Base-by-base conservation (phyloP, 139 green algal species). In the Raphidocelis subcapitata region DNA sequence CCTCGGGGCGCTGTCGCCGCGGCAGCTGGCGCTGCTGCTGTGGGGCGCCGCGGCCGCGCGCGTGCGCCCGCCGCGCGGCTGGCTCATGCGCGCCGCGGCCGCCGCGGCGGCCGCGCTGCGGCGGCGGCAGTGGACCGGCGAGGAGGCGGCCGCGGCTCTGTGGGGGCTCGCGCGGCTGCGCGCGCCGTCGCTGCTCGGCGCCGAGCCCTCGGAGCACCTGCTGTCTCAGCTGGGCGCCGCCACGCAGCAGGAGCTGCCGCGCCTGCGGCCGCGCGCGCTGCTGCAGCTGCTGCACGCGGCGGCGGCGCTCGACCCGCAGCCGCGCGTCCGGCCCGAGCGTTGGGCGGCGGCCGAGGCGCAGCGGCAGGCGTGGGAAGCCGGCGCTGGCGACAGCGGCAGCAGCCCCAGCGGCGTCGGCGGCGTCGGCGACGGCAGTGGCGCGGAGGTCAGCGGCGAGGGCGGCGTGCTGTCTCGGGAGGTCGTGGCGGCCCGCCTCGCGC, bases 201-300 rank as follows among this genome's bases (percentile, higher is more conserved):
- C n/a, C 5, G 70, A 77, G 70, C 32, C 70, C 26, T 33, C 63
- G 5, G 61, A 70, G 70, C 60, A 55, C 5, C 35, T 77, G 70
- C 61, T 75, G 56, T 28, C 26, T 47, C 41, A 67, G 8, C 23
- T 77, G 61, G 52, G 49, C 37, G 21, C 69, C 10, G 28, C 59
- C 10, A 70, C 60, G 55, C n/a, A 28, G 55, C 55, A 55, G n/a
- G 41, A 47, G 56, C 37, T 47, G 69, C 41, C 24, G 66, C 12
- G 18, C 3, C 41, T 74, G 46, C 20, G 16, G 29, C 55, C 36
- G 2, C 5, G 29, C 15, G 33, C 65, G 16, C 69, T 49, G 37
- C 57, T 75, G 56, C 69, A 67, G 69, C 69, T 75, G 37, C 37
- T 74, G 54, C 54, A 65, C n/a, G 67, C 67, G 16, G 67, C 35